Base-by-base conservation (phyloP, 148 eudicot species). In the Rhododendron molle region DNA sequence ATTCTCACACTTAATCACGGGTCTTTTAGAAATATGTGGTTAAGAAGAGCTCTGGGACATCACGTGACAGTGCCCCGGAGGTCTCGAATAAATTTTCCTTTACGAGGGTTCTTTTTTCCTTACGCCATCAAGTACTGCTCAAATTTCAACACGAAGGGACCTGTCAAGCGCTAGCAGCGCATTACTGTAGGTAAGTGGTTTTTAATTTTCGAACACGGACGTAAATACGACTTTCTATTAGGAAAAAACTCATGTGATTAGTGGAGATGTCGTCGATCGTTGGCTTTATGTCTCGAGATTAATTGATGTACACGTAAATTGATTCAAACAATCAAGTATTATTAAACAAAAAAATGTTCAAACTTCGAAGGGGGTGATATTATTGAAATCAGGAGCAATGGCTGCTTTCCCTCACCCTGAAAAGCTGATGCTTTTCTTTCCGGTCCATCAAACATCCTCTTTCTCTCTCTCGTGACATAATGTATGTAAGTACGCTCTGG, bases 391-490 rank as follows among this genome's bases (percentile, higher is more conserved):
- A 50, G 46, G 14, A 83, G 56, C 67, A 83, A 73, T 65, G 80
- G 49, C 80, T 49, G 79, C 78, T 44, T 44, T 65, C 79, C 76
- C 78, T 83, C 47, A 50, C 52, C 78, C 81, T 84, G 81, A 84
- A 84, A 84, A 76, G 81, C 86, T 74, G 86, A 23, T 84, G 34
- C 36, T 40, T 23, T 54, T 76, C 81, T 84, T 76, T 76, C 80
- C 81, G 52, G 72, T 81, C 80, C 85, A 84, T 84, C 81, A 50
- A 84, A 34, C 58, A 50, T 74, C 56, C 67, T 54, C 83, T 81
- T 67, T 83, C 78, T 83, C 85, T 83, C 85, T 56, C 20, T 15
- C 40, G 7, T 40, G 44, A 40, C 44, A 40, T 40, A 40, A 40
- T 40, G 44, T 38, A 38, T 54, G 3, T 8, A 81, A 40, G 43